Percentiles rank a stretch among this genome's conserved stretches.
phyloP scores from a whole-genome alignment of 2,329 filamentous ascomycete species.

The Colletotrichum caudatum region DNA sequence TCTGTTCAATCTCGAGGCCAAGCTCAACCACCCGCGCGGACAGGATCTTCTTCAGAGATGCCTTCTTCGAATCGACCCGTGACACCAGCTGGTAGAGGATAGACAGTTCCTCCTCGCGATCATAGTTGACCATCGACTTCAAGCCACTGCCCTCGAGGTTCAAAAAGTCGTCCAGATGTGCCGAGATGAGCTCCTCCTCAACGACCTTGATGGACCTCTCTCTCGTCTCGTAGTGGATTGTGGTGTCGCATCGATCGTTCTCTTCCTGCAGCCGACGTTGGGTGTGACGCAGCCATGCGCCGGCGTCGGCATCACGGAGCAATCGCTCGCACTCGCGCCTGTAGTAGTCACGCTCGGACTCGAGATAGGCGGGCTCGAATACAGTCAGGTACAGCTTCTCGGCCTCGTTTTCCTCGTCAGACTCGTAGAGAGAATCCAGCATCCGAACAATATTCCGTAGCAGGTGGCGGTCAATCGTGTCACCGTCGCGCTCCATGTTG shows the following conservation, averaged over 20 bases:
- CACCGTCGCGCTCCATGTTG: conserved; percentile 89
- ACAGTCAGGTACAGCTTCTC: conserved; percentile 85
- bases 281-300: conserved; percentile 83
- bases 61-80: conserved; percentile 81
- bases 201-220: conserved; percentile 81
- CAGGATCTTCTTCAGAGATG: conserved; percentile 76
- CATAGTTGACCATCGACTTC: conserved; percentile 90
- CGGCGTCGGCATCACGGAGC: conserved; percentile 82
- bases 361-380: conserved; percentile 85
- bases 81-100: conserved; percentile 84
- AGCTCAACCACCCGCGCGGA: conserved; percentile 82
- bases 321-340: conserved; percentile 78
- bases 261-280: conserved; percentile 83
- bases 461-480: conserved; percentile 85
- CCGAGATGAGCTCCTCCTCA: conserved; percentile 82
- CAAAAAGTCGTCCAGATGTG: conserved; percentile 84
- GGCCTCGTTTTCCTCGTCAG: conserved; percentile 79
- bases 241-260: conserved; percentile 83
- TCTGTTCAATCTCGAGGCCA: conserved; percentile 84
- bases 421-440: conserved; percentile 89
- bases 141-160: conserved; percentile 87
- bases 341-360: conserved; percentile 80
- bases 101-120: conserved; percentile 81
- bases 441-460: conserved; percentile 88
- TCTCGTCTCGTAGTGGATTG: conserved; percentile 79